Conservation (phyloP, 441 rosid genomes). For the Croton setiger region DNA sequence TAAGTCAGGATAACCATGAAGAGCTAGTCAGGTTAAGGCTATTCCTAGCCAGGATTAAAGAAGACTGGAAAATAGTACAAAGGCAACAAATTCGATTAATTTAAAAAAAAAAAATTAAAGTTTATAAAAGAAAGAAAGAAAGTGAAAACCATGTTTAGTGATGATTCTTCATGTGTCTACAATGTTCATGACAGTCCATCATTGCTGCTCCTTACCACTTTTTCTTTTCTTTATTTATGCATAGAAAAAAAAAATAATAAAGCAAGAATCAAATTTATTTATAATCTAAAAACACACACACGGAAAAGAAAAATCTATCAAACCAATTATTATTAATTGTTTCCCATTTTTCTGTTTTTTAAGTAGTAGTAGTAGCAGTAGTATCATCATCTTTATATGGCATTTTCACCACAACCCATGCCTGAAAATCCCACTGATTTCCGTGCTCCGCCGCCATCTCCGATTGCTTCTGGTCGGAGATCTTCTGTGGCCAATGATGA, state of each 20-base stretch:
- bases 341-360: background rate
- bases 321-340: background rate
- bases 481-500: slow-evolving; percentile 72
- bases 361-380: background rate
- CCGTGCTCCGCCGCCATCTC: slow-evolving; percentile 91
- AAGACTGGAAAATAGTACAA: slow-evolving; percentile 19
- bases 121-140: slow-evolving; percentile 3
- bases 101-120: background rate
- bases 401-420: slow-evolving; percentile 41
- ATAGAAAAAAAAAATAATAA: background rate
- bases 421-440: slow-evolving; percentile 56
- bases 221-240: slow-evolving; percentile 20
- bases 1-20: background rate
- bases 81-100: background rate
- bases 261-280: background rate
- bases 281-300: background rate
- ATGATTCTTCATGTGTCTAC: slow-evolving; percentile 34
- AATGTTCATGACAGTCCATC: slow-evolving; percentile 41
- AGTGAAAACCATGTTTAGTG: slow-evolving; percentile 19
- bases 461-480: slow-evolving; percentile 61
- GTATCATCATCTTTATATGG: slow-evolving; percentile 29
- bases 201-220: slow-evolving; percentile 38
- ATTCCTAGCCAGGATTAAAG: no score
- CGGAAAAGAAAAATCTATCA: background rate
- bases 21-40: no score